Base-by-base conservation (phyloP, 2,329 filamentous ascomycete genomes). In the Ophiocordyceps camponoti-leonardi region DNA sequence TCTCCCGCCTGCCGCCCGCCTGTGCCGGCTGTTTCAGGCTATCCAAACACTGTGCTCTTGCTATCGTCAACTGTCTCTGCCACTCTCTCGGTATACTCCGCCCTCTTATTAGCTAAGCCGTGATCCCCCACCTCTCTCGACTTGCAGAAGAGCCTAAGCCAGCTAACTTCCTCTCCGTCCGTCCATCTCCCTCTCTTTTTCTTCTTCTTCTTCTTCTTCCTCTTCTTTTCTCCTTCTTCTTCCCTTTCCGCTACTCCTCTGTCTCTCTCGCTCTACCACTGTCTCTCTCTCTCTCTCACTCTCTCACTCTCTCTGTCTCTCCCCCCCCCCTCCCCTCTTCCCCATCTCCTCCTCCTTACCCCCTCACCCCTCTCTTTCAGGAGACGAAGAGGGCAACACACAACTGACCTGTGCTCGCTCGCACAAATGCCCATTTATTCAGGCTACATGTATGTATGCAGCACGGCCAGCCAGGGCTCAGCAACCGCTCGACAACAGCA, bases 141-240 rank as follows among this genome's bases (percentile, higher is more conserved):
- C 35, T 45, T 45, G 40, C 46, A 47, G 46, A 41, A 43, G 39
- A 46, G 45, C 41, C 44, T 28, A 43, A 30, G 20, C 41, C 41
- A 42, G 41, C 41, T 19, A 37, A 19, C 42, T 26, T 40, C 13
- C 35, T 40, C 35, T 20, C n/a, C 20, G 19, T 20, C 43, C 26
- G 19, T 13, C 19, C 16, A 19, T 41, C 39, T 23, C 39, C 5
- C 39, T 41, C 19, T 6, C 7, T 41, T 11, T 14, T 23, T 12
- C 19, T 11, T 10, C 13, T 12, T 41, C 39, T 26, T n/a, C n/a
- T n/a, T 39, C 35, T 19, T 18, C 35, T 19, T 13, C 16, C 8
- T 16, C 31, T 33, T n/a, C 16, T n/a, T 10, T 6, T 16, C 13
- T 33, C 13, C 16, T 33, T 10, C 31, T n/a, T 16, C 31, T 33